Percentiles rank a stretch among this genome's conserved stretches.
phyloP scores from a whole-genome alignment of 2,329 filamentous ascomycete genomes.

The Aspergillus latus region DNA sequence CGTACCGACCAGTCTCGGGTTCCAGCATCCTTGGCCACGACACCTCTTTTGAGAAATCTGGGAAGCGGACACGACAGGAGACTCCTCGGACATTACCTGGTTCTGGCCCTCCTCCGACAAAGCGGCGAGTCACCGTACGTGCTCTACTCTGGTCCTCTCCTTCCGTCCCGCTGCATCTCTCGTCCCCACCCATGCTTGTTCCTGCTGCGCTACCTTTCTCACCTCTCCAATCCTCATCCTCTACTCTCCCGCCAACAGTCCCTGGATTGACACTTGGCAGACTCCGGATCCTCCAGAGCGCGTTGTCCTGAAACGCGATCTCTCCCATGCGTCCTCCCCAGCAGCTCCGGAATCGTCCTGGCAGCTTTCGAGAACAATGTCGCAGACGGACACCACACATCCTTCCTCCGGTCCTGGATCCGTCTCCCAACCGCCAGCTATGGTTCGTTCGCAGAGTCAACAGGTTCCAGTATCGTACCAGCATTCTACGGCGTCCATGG shows the following conservation, averaged over 20 bases:
- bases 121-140: slow-evolving; percentile 50
- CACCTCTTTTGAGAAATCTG: slow-evolving; percentile 34
- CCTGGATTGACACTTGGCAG: slow-evolving; percentile 46
- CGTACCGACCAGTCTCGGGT: slow-evolving; percentile 23
- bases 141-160: slow-evolving; percentile 42
- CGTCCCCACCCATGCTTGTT: slow-evolving; percentile 25
- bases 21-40: slow-evolving; percentile 22
- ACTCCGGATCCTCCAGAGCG: slow-evolving; percentile 39
- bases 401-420: slow-evolving; percentile 28
- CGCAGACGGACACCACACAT: slow-evolving; percentile 26
- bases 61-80: slow-evolving; percentile 46
- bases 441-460: slow-evolving; percentile 42
- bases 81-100: slow-evolving; percentile 41
- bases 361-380: slow-evolving; percentile 28
- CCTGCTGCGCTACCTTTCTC: slow-evolving; percentile 23
- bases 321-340: slow-evolving; percentile 33
- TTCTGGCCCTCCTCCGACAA: slow-evolving; percentile 41
- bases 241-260: slow-evolving; percentile 29
- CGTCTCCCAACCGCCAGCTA: slow-evolving; percentile 34
- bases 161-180: slow-evolving; percentile 27
- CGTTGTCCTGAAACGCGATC: slow-evolving; percentile 32
- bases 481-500: slow-evolving; percentile 26
- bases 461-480: slow-evolving; percentile 36
- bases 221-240: slow-evolving; percentile 16
- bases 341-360: slow-evolving; percentile 25